phyloP scores from a whole-genome alignment of 2,329 filamentous ascomycete genomes.

The Bertia moriformis region DNA sequence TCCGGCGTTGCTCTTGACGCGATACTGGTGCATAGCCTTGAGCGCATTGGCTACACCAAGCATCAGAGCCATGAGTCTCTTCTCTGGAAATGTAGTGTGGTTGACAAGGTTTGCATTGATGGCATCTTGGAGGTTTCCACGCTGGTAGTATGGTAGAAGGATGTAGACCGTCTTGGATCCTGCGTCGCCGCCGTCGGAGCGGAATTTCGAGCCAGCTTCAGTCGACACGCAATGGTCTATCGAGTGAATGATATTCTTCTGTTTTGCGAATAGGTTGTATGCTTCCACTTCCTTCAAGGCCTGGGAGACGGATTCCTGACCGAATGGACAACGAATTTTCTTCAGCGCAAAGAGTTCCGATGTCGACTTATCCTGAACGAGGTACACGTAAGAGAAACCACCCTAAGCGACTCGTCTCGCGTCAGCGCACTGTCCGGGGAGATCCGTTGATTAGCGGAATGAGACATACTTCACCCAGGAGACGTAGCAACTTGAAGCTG shows the following conservation, averaged over 20 bases:
- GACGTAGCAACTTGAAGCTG: conserved; percentile 86
- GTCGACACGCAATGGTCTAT: conserved; percentile 71
- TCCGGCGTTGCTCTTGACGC: conserved; percentile 27
- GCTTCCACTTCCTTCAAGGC: conserved; percentile 96
- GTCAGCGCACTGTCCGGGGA: neutral
- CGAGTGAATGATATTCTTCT: conserved; percentile 73
- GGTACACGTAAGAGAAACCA: conserved; percentile 97
- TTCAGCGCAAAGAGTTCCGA: conserved; percentile 86
- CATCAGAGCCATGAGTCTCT: conserved; percentile 75
- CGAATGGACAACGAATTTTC: conserved; percentile 97
- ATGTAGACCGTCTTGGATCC: conserved; percentile 91
- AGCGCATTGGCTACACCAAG: conserved; percentile 81
- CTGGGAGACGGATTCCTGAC: conserved; percentile 84
- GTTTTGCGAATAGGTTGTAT: conserved; percentile 74
- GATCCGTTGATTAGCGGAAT: too few species aligned
- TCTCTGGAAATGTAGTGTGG: conserved; percentile 77
- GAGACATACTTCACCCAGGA: conserved; percentile 78
- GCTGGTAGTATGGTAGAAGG: conserved; percentile 82
- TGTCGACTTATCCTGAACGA: conserved; percentile 78
- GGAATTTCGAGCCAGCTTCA: conserved; percentile 46
- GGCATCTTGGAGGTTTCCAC: conserved; percentile 91
- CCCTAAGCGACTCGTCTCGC: conserved; percentile 40
- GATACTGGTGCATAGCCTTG: conserved; percentile 82
- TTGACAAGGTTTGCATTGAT: conserved; percentile 99
- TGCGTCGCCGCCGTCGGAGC: conserved; percentile 38